Percentiles rank a stretch among this genome's conserved stretches.
These are phyloP conservation scores for Pseudozyma hubeiensis DNA, from an alignment of 1,284 basidiomycete genomes.

Conservation along the genomic window DNA sequence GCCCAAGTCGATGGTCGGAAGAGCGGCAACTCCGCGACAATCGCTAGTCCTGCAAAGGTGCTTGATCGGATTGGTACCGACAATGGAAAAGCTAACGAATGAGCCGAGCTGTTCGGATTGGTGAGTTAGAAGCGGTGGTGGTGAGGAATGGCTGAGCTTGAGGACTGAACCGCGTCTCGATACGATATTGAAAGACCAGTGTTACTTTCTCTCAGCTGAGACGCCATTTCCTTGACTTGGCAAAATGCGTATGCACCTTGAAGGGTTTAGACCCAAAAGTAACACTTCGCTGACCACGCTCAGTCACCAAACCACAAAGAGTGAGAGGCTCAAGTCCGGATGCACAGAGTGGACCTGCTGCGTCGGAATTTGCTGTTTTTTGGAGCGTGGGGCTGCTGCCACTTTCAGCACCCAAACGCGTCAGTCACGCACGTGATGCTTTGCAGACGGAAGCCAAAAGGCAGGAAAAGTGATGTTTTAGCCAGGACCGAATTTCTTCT, in stretches of 20 bases:
- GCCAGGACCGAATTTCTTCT: no score
- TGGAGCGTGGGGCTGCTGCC: no score
- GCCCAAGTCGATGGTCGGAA: no score
- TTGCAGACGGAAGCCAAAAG: background rate
- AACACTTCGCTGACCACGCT: slow-evolving; percentile 1
- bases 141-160: background rate
- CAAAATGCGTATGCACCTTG: background rate
- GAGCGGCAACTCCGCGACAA: no score
- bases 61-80: no score
- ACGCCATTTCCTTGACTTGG: background rate
- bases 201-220: slow-evolving; percentile 1
- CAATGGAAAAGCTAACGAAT: no score
- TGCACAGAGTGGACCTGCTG: slow-evolving; percentile 5
- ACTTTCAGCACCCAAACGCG: slow-evolving; percentile 11
- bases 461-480: background rate
- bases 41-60: no score
- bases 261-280: background rate
- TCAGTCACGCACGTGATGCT: slow-evolving; percentile 29
- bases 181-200: background rate
- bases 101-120: no score
- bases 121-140: background rate
- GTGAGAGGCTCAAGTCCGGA: no score
- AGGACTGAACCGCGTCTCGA: background rate
- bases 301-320: background rate
- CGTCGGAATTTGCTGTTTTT: slow-evolving; percentile 1